These are phyloP conservation scores for Tricholoma sp. DNA, from an alignment of 768 basidiomycete genomes.

Conservation along the genomic window DNA sequence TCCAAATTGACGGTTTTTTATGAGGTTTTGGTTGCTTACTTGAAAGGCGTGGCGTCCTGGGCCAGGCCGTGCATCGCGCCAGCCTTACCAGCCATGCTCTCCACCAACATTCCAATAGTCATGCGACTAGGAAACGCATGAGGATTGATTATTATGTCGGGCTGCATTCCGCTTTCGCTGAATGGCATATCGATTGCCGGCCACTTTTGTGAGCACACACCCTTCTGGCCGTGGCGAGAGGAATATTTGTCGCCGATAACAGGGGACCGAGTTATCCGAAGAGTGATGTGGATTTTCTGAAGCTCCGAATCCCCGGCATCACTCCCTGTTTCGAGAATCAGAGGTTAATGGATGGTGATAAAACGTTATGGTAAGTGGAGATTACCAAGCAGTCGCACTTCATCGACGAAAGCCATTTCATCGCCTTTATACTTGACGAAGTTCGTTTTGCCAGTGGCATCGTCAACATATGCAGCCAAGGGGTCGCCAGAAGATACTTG, in stretches of 20 bases:
- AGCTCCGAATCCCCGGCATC: conserved; percentile 86
- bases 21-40: conserved; percentile 45
- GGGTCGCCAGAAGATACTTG: conserved; percentile 69
- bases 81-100: conserved; percentile 99
- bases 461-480: conserved; percentile 84
- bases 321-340: conserved; percentile 45
- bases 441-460: conserved; percentile 74
- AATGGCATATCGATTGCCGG: conserved; percentile 98
- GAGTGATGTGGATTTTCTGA: conserved; percentile 89
- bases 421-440: conserved; percentile 97
- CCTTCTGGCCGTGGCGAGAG: conserved; percentile 97
- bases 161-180: conserved; percentile 97
- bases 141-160: conserved; percentile 98
- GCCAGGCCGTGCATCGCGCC: conserved; percentile 98
- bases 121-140: conserved; percentile 99
- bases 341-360: background rate
- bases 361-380: background rate
- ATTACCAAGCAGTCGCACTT: conserved; percentile 85
- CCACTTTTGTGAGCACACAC: conserved; percentile 99
- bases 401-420: conserved; percentile 83
- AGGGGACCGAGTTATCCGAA: conserved; percentile 90
- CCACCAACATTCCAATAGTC: conserved; percentile 99
- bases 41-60: conserved; percentile 98
- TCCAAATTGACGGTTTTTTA: conserved; percentile 3
- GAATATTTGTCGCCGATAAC: conserved; percentile 99